Percentiles rank a stretch among this genome's conserved stretches.
phyloP scores from a whole-genome alignment of 192 early-diverging fungal genomes.

The Coemansia nantahalensis region DNA sequence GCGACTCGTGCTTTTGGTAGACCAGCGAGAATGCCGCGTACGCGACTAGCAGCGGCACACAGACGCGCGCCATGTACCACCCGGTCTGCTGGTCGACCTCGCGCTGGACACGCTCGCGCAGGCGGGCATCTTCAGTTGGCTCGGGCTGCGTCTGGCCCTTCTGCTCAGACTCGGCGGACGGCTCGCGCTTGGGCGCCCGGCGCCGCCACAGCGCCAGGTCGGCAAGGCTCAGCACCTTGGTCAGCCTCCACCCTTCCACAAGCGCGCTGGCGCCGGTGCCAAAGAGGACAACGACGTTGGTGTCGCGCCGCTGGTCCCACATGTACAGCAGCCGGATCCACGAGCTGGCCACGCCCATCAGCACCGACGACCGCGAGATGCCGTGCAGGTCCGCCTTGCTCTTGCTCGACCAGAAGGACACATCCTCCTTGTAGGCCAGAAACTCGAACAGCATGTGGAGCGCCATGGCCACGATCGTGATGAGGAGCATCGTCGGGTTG shows the following conservation, averaged over 20 bases:
- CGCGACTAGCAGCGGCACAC: slow-evolving; percentile 44
- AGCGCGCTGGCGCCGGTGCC: slow-evolving; percentile 45
- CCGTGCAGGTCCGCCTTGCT: slow-evolving; percentile 28
- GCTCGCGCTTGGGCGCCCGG: neutral
- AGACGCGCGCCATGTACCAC: slow-evolving; percentile 51
- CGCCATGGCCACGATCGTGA: slow-evolving; percentile 52
- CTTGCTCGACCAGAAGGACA: slow-evolving; percentile 54
- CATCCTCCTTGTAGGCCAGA: slow-evolving; percentile 58
- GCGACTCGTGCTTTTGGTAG: slow-evolving; percentile 49
- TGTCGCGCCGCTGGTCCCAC: slow-evolving; percentile 51
- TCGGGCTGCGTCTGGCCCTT: neutral
- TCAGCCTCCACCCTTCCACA: slow-evolving; percentile 55
- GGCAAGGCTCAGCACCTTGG: slow-evolving; percentile 32
- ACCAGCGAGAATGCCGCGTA: slow-evolving; percentile 55
- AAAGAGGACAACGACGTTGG: slow-evolving; percentile 51
- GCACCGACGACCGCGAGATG: slow-evolving; percentile 52
- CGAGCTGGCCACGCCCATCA: slow-evolving; percentile 51
- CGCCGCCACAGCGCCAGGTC: slow-evolving; percentile 13
- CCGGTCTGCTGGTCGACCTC: slow-evolving; percentile 52
- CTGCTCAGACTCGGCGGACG: no score
- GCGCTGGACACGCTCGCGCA: slow-evolving; percentile 32
- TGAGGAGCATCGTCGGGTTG: slow-evolving; percentile 55
- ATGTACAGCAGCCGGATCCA: slow-evolving; percentile 54
- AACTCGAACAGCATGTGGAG: slow-evolving; percentile 58
- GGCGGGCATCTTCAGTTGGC: neutral